Evolutionary conservation across 176 grass and related monocot species (phyloP), one percentile per base, ranked within the genome.

Genomic region (Phoenix dactylifera): DNA sequence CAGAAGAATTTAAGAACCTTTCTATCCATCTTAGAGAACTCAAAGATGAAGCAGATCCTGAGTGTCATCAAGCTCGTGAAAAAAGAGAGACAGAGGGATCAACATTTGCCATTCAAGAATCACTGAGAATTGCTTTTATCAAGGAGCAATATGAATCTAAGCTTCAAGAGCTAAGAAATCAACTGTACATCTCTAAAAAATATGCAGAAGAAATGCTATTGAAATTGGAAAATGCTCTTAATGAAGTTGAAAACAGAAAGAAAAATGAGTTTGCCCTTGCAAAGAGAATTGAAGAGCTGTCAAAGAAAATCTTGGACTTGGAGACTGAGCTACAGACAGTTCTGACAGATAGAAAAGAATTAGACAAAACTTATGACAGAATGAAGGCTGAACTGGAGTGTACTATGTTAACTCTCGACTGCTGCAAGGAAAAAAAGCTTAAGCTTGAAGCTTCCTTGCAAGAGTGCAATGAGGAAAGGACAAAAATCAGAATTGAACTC

Each of bases 131-230:
- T 78, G 93, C 79, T 69, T 98, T 98, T 63, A 89, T 98, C 54
- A 98, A 85, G 73, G 93, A 98, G 59, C 93, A 98, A 59, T 92
- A 98, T 60, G 93, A 98, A 76, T 83, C 84, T 0, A 98, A 89
- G 69, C 83, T 98, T 74, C 93, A 98, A 73, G 93, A 98, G 59
- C 55, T 98, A 24, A 98, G 88, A 75, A 79, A 80, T 70, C 93
- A 89, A 60, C 71, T 80, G 20, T 79, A 70, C 70, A 73, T 85
- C 51, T 92, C 82, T 26, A 89, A 92, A 74, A 88, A 92, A 32
- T 88, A 92, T 85, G 71, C 93, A 52, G 93, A 98, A 92, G 93
- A 98, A 79, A 92, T 98, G 88, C 68, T 98, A 67, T 52, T 98
- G 52, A 98, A 92, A 74, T 70, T 98, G 64, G 87, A 98, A 86